Percentiles rank a stretch among this genome's conserved stretches.
phyloP scores from a whole-genome alignment of 2,329 filamentous ascomycete genomes.

The Ceratocystis eucalypticola region DNA sequence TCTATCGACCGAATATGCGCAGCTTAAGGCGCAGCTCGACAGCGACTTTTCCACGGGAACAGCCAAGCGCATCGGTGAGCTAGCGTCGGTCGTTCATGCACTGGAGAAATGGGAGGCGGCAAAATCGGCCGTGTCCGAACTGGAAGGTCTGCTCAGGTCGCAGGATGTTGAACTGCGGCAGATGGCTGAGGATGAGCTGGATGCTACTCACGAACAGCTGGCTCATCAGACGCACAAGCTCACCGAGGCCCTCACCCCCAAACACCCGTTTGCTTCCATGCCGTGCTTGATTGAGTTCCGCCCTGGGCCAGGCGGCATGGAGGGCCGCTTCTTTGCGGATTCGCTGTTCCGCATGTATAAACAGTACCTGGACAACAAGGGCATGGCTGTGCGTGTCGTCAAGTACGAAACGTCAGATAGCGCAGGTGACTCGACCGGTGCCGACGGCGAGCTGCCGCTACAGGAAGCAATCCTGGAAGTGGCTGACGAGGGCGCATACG shows the following conservation, averaged over 20 bases:
- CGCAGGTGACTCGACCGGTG: slow-evolving; percentile 37
- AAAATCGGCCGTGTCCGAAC: slow-evolving; percentile 40
- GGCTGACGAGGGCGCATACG: slow-evolving; percentile 63
- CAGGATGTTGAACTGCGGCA: slow-evolving; percentile 53
- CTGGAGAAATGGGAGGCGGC: slow-evolving; percentile 46
- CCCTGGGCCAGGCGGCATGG: slow-evolving; percentile 80
- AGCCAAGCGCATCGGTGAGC: slow-evolving; percentile 48
- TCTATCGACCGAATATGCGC: slow-evolving; percentile 44
- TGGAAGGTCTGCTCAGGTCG: slow-evolving; percentile 36
- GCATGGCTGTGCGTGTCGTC: slow-evolving; percentile 53
- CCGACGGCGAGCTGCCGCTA: slow-evolving; percentile 53
- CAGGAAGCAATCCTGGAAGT: slow-evolving; percentile 83
- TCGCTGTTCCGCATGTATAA: slow-evolving; percentile 85
- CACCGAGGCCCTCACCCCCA: slow-evolving; percentile 66
- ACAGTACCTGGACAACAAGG: slow-evolving; percentile 55
- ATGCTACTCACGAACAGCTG: slow-evolving; percentile 49
- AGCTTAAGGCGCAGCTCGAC: slow-evolving; percentile 38
- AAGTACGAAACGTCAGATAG: slow-evolving; percentile 68
- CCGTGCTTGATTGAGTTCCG: slow-evolving; percentile 86
- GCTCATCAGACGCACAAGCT: slow-evolving; percentile 51
- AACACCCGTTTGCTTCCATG: slow-evolving; percentile 77
- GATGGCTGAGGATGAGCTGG: slow-evolving; percentile 70
- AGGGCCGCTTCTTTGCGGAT: slow-evolving; percentile 81
- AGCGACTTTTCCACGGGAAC: slow-evolving; percentile 42
- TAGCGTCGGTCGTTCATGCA: slow-evolving; percentile 43